Base-by-base conservation (phyloP, 1,284 basidiomycete genomes). In the Fistulinella cinereoalba region DNA sequence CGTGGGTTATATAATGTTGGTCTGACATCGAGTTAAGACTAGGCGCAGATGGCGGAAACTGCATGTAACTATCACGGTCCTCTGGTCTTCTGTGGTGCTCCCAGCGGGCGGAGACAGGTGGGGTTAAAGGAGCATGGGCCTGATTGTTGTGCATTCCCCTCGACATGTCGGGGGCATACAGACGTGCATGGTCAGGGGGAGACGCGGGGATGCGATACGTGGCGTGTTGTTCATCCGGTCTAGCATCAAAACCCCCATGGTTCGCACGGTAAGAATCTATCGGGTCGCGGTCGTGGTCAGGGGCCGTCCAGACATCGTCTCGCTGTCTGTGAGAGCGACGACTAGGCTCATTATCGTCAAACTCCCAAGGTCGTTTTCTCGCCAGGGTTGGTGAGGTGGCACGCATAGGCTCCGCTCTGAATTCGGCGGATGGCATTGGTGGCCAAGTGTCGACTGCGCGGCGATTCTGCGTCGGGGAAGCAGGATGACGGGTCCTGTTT, bases 241-340 rank as follows among this genome's bases (percentile, higher is more conserved):
- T 58, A 3, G 45, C 6, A 27, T 51, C 56, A 7, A 25, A 13
- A 16, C 25, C 47, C 13, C 49, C 41, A 21, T 59, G 1, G 2
- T 29, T 27, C 11, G 44, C 13, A 31, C 42, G 50, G 29, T 49
- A 47, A 1, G 46, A 23, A 11, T 50, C 61, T 33, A n/a, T 41
- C 39, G 43, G 33, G 6, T 49, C 43, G n/a, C 27, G 45, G 25
- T 52, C 50, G 21, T 41, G 41, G 34, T 60, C 61, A 34, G 29
- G 37, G 19, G 60, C 33, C 3, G 29, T 29, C 59, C 62, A 60
- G 31, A 16, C 29, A 43, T 62, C 52, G 29, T 21, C 43, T 36
- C 61, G 59, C 12, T 44, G 54, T 45, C 55, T 66, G 16, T 62
- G 64, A 1, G 38, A 46, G 43, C 60, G 57, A 28, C 49, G 51